Evolutionary conservation across 805 yeast genomes (phyloP).

Genomic region (Jamesozyma gamospora): DNA sequence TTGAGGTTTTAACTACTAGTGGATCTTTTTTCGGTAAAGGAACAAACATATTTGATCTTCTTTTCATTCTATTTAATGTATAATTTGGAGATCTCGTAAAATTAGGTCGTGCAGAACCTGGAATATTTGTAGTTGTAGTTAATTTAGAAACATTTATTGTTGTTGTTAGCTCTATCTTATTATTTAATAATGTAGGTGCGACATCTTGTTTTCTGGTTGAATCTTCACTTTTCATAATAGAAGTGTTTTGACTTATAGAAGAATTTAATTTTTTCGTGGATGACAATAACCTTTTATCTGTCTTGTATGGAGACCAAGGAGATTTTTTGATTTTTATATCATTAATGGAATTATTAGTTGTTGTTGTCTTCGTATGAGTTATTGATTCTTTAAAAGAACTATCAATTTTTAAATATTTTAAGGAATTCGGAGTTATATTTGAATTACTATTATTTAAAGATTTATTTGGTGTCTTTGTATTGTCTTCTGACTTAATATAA

Average conservation of each 20-base stretch:
- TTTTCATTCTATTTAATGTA: constrained; percentile 7
- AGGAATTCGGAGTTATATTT: constrained; percentile 13
- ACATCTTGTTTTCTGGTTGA: neutral
- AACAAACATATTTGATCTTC: constrained; percentile 28
- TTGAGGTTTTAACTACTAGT: constrained; percentile 13
- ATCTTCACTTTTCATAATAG: neutral
- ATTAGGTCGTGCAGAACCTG: neutral
- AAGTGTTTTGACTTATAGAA: neutral
- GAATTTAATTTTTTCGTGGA: neutral
- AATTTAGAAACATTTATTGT: neutral
- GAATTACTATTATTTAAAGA: constrained; percentile 2
- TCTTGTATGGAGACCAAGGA: constrained; percentile 25
- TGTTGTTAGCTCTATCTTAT: neutral
- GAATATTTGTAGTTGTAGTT: neutral
- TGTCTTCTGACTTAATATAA: neutral
- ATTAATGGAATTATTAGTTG: neutral
- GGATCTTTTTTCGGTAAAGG: constrained; percentile 30
- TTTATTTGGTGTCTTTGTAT: constrained; percentile 3
- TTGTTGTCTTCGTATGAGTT: constrained; percentile 2
- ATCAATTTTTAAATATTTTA: constrained; percentile 2
- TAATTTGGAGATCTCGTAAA: constrained; percentile 2
- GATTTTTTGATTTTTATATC: constrained; percentile 5
- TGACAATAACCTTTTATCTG: constrained; percentile 10
- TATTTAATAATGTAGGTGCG: neutral
- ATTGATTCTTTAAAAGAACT: neutral